A percentile compares a stretch with the other conserved stretches of the same genome.
Conservation (phyloP, 2,329 filamentous ascomycete genomes). For the Ophiocordyceps australis region DNA sequence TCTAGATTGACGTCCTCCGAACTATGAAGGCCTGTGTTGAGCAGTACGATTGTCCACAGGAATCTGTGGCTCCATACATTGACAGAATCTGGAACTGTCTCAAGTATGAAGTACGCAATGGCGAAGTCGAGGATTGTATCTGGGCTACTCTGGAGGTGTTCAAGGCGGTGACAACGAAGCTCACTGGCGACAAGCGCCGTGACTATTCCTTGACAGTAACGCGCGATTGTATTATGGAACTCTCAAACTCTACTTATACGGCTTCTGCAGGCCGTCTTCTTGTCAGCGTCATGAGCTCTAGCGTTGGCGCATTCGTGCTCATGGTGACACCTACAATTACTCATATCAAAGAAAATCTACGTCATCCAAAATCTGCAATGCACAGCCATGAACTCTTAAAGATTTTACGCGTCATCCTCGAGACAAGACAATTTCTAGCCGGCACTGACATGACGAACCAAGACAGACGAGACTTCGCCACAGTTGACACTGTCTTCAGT, state of each 20-base stretch:
- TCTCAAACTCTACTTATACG: constrained; percentile 32
- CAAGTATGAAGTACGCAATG: constrained; percentile 44
- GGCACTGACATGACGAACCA: constrained; percentile 12
- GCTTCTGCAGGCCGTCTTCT: constrained; percentile 32
- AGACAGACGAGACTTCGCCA: constrained; percentile 18
- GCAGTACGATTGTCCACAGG: constrained; percentile 24
- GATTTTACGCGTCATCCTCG: constrained; percentile 30
- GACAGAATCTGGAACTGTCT: constrained; percentile 39
- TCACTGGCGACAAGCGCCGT: constrained; percentile 23
- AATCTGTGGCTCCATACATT: constrained; percentile 27
- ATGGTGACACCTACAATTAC: constrained; percentile 26
- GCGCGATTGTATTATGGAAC: constrained; percentile 32
- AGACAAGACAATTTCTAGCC: constrained; percentile 22
- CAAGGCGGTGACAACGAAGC: constrained; percentile 24
- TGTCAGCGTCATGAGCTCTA: constrained; percentile 29
- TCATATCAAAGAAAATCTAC: constrained; percentile 29
- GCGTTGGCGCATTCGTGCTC: constrained; percentile 25
- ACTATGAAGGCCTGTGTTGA: constrained; percentile 35
- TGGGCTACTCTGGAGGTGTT: constrained; percentile 37
- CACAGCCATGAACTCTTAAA: constrained; percentile 33
- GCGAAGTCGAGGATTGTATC: constrained; percentile 37
- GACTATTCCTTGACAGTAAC: constrained; percentile 29
- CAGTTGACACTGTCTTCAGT: constrained; percentile 17
- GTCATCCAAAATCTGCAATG: constrained; percentile 26
- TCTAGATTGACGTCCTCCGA: constrained; percentile 32